Conservation (phyloP, 2,329 filamentous ascomycete species). For the Neocatenulostroma microsporum region DNA sequence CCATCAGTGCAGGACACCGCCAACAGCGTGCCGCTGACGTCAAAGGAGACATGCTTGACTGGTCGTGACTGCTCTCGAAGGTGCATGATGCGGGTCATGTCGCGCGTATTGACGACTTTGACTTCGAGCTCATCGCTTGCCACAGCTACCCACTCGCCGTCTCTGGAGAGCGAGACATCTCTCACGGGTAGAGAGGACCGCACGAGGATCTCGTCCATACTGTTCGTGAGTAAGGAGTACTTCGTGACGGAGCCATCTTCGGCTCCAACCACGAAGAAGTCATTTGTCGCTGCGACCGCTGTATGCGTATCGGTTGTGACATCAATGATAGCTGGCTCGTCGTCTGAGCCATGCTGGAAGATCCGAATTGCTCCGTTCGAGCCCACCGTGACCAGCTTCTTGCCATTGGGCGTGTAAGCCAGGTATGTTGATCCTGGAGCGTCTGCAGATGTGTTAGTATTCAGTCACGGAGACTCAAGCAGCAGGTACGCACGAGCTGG, state of each 20-base stretch:
- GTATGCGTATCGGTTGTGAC: constrained; percentile 82
- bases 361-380: constrained; percentile 90
- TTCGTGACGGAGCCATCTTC: constrained; percentile 95
- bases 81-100: constrained; percentile 67
- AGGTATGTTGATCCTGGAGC: constrained; percentile 80
- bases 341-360: constrained; percentile 84
- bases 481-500: constrained; percentile 44
- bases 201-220: constrained; percentile 73
- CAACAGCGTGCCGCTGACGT: constrained; percentile 66
- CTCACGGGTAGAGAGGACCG: constrained; percentile 79
- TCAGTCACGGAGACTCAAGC: not conserved
- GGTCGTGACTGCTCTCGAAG: constrained; percentile 76
- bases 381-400: constrained; percentile 80
- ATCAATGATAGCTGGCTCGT: constrained; percentile 86
- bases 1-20: constrained; percentile 84
- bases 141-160: constrained; percentile 82
- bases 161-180: constrained; percentile 73
- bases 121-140: constrained; percentile 94
- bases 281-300: constrained; percentile 66
- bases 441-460: constrained; percentile 41
- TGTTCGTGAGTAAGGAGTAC: constrained; percentile 68
- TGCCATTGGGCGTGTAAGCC: constrained; percentile 82
- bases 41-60: constrained; percentile 88
- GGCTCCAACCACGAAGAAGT: constrained; percentile 79
- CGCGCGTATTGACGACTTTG: constrained; percentile 74